These are phyloP conservation scores for Psilocybe sp. DNA, from an alignment of 768 basidiomycete genomes.

Conservation along the genomic window DNA sequence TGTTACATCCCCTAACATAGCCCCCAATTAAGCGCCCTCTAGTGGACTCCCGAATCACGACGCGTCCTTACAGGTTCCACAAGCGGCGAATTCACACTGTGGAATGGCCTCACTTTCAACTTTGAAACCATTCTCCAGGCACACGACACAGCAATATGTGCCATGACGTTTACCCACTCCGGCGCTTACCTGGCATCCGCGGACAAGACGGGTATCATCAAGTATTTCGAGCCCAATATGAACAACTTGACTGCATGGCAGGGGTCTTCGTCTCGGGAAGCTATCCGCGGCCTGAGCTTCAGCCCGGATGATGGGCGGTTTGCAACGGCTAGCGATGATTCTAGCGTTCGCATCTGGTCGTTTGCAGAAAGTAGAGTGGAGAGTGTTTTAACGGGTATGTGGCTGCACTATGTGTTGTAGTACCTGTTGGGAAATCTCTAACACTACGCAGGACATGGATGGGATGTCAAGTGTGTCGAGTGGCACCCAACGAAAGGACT, in stretches of 20 bases:
- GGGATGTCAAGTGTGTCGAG: conserved; percentile 98
- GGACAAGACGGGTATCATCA: conserved; percentile 92
- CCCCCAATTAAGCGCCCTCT: not conserved
- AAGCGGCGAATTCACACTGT: conserved; percentile 96
- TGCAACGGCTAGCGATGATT: conserved; percentile 94
- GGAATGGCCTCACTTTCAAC: conserved; percentile 99
- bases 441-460: conserved; percentile 76
- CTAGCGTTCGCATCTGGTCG: conserved; percentile 91
- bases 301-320: conserved; percentile 90
- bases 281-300: conserved; percentile 88
- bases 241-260: conserved; percentile 95
- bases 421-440: no score
- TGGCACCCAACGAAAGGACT: conserved; percentile 99
- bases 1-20: conserved; percentile 14
- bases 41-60: conserved; percentile 98
- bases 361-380: conserved; percentile 92
- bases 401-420: not conserved
- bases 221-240: conserved; percentile 99
- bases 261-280: conserved; percentile 84
- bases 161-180: conserved; percentile 87
- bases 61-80: conserved; percentile 93
- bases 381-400: conserved; percentile 75
- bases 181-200: conserved; percentile 92
- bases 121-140: conserved; percentile 99
- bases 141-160: conserved; percentile 91